phyloP scores from a whole-genome alignment of 2,329 filamentous ascomycete genomes.

The Calonectria pauciramosa region DNA sequence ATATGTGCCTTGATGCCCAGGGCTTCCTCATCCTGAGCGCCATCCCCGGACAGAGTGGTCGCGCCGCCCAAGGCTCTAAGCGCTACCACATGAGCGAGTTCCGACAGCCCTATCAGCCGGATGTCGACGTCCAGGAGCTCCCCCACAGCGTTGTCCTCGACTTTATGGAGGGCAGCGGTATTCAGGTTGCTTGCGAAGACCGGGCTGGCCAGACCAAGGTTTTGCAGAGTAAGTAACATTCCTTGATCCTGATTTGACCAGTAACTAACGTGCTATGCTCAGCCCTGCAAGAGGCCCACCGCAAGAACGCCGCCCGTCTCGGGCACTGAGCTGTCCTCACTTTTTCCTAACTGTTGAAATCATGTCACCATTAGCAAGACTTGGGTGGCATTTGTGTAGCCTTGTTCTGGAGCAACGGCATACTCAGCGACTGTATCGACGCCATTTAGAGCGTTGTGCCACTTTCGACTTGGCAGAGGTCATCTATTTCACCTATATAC shows the following conservation, averaged over 20 bases:
- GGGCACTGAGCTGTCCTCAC: conserved; percentile 43
- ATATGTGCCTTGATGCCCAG: conserved; percentile 85
- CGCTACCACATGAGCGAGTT: conserved; percentile 91
- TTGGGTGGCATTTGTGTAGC: conserved; percentile 15
- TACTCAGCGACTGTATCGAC: background rate
- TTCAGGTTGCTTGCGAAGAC: conserved; percentile 76
- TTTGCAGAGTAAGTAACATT: conserved; percentile 62
- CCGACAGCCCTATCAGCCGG: conserved; percentile 82
- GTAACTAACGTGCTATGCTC: conserved; percentile 54
- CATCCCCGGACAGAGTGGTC: conserved; percentile 67
- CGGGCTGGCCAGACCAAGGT: conserved; percentile 69
- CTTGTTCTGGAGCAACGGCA: conserved; percentile 12
- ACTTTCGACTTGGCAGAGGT: conserved; percentile 11
- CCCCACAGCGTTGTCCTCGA: conserved; percentile 83
- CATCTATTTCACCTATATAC: conserved; percentile 2
- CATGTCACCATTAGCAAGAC: conserved; percentile 7
- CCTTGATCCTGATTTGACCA: conserved; percentile 51
- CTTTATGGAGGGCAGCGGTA: conserved; percentile 70
- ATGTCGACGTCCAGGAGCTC: conserved; percentile 92
- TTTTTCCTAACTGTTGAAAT: background rate
- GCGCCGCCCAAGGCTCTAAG: conserved; percentile 68
- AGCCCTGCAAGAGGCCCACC: conserved; percentile 56
- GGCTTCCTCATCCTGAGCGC: conserved; percentile 86
- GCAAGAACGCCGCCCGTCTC: conserved; percentile 49
- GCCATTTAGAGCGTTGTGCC: background rate